A percentile compares a stretch with the other conserved stretches of the same genome.
These are phyloP conservation scores for Prasinococcaceae sp. DNA, from an alignment of 139 green algal species.

Conservation along the genomic window DNA sequence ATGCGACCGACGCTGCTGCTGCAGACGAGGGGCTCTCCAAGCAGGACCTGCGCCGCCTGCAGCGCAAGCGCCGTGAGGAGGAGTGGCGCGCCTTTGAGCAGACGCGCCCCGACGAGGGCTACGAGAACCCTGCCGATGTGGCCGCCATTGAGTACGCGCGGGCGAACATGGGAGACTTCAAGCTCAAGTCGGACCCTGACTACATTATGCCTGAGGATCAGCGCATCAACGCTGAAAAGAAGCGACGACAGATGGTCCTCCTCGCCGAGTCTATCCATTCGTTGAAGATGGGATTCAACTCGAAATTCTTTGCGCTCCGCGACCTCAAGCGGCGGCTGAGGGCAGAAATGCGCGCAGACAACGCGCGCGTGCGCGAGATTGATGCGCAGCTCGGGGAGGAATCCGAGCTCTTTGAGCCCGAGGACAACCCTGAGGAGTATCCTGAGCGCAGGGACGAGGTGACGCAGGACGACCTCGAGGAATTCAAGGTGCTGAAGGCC, in stretches of 20 bases:
- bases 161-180: slow-evolving; percentile 58
- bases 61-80: slow-evolving; percentile 42
- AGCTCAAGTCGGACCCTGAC: slow-evolving; percentile 58
- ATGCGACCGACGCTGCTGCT: not conserved
- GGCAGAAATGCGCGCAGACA: slow-evolving; percentile 4
- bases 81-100: slow-evolving; percentile 50
- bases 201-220: slow-evolving; percentile 52
- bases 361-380: slow-evolving; percentile 19
- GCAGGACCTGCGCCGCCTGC: slow-evolving; percentile 35
- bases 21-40: slow-evolving; percentile 23
- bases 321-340: slow-evolving; percentile 33
- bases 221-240: slow-evolving; percentile 43
- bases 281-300: slow-evolving; percentile 47
- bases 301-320: slow-evolving; percentile 40
- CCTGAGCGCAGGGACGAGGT: slow-evolving; percentile 16
- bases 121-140: slow-evolving; percentile 48
- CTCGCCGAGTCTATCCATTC: slow-evolving; percentile 41
- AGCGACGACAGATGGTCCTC: slow-evolving; percentile 44
- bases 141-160: slow-evolving; percentile 37
- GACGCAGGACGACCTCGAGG: slow-evolving; percentile 19
- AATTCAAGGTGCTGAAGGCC: not conserved
- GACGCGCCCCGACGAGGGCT: slow-evolving; percentile 42
- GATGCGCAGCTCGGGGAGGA: slow-evolving; percentile 12
- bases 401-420: slow-evolving; percentile 3
- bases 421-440: slow-evolving; percentile 9